A percentile compares a stretch with the other conserved stretches of the same genome.
These are phyloP conservation scores for Candida chilensis DNA, from an alignment of 805 yeast genomes.

Conservation along the genomic window DNA sequence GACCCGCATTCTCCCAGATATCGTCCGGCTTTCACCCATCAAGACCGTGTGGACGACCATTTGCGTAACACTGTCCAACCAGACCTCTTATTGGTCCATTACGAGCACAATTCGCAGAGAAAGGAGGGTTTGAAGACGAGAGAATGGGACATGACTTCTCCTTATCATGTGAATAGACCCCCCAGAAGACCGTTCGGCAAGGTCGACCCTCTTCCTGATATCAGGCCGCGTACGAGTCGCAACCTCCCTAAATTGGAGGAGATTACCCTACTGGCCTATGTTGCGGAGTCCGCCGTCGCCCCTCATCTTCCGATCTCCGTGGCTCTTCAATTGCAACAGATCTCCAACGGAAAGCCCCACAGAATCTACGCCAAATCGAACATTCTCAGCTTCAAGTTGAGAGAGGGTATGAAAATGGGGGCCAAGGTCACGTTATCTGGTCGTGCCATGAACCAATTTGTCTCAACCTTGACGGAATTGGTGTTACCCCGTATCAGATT, in stretches of 20 bases:
- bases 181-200: constrained; percentile 69
- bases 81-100: constrained; percentile 71
- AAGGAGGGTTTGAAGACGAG: constrained; percentile 64
- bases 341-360: constrained; percentile 83
- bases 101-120: constrained; percentile 51
- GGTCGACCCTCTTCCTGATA: constrained; percentile 64
- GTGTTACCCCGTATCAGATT: constrained; percentile 91
- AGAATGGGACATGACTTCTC: constrained; percentile 81
- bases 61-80: constrained; percentile 65
- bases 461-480: constrained; percentile 79
- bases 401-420: constrained; percentile 88
- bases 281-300: constrained; percentile 59
- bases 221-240: constrained; percentile 53
- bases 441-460: constrained; percentile 74
- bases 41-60: constrained; percentile 73
- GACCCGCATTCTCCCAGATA: constrained; percentile 76
- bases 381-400: constrained; percentile 77
- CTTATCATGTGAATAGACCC: constrained; percentile 83
- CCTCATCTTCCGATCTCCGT: constrained; percentile 71
- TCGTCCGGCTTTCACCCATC: constrained; percentile 66
- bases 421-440: constrained; percentile 76
- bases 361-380: constrained; percentile 68
- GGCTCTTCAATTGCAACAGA: constrained; percentile 75
- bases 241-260: constrained; percentile 67
- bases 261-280: constrained; percentile 72